Evolutionary conservation across 1,139 yeast genomes (phyloP), one percentile per base, ranked within the genome.

Genomic region (Yamadazyma oceani): DNA sequence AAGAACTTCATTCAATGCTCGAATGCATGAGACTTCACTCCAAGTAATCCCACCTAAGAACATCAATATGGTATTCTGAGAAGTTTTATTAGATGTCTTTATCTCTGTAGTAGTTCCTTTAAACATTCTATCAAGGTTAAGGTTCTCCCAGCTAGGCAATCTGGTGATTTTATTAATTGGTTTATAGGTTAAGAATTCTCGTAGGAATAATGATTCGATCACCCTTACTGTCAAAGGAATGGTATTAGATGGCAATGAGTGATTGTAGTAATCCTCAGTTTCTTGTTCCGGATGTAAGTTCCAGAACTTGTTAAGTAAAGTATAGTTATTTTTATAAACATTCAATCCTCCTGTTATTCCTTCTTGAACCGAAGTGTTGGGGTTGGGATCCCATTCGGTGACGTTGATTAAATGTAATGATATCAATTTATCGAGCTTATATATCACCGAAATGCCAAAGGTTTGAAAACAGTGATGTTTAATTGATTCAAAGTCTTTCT

Each of bases 21-120:
- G 67, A 39, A 86, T 66, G 14, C 88, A 80, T 10, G 87, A 73
- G 10, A 86, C 64, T 55, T 87, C 96, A 11, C 88, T 75, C 53
- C 84, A 75, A 0, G 95, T 85, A n/a, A 86, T 65, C 0, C 96
- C 96, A 7, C 96, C 96, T 29, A 87, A 57, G 39, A 76, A 53
- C 22, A 69, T 69, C 22, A 85, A 62, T 25, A 83, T 71, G 5
- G 44, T 53, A 69, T 67, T 39, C 35, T 44, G 25, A 35, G 36
- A 26, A 32, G 31, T 14, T 39, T 63, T 65, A 30, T 61, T 57
- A 3, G 73, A 44, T 35, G 65, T 64, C 6, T 29, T 17, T 19
- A 57, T 50, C 44, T 73, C 77, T 7, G 60, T 49, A 0, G 64
- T 56, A 25, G 56, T 57, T 0, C 76, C 76, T 17, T 53, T 54